These are phyloP conservation scores for Kodamaea jinghongensis DNA, from an alignment of 805 yeast genomes.

Conservation along the genomic window DNA sequence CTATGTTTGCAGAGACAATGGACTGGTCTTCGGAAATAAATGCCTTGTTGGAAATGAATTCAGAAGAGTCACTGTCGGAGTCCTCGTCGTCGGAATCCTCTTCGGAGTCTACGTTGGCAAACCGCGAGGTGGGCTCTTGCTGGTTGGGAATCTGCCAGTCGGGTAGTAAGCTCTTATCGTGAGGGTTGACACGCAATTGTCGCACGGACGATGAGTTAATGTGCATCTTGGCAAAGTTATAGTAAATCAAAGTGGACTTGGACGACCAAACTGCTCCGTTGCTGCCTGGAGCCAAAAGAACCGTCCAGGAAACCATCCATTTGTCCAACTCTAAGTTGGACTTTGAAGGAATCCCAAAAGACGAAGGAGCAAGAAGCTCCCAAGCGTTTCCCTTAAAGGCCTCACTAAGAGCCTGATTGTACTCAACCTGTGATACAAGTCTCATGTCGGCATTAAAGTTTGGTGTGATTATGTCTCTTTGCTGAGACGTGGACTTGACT, in stretches of 20 bases:
- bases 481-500: background rate
- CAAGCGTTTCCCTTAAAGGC: conserved; percentile 59
- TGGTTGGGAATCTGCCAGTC: conserved; percentile 22
- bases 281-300: conserved; percentile 56
- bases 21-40: conserved; percentile 32
- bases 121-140: conserved; percentile 4
- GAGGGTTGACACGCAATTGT: conserved; percentile 31
- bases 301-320: conserved; percentile 84
- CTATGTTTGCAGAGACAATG: conserved; percentile 45
- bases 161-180: conserved; percentile 30
- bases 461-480: background rate
- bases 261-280: conserved; percentile 62
- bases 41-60: conserved; percentile 33
- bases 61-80: conserved; percentile 19
- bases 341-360: conserved; percentile 67
- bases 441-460: conserved; percentile 46
- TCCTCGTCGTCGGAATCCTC: conserved; percentile 14
- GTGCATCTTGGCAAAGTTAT: conserved; percentile 74
- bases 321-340: conserved; percentile 65
- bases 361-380: conserved; percentile 57
- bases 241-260: conserved; percentile 65
- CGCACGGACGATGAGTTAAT: conserved; percentile 55
- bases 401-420: conserved; percentile 59
- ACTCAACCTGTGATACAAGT: conserved; percentile 64
- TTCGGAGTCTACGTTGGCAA: conserved; percentile 9